Percentiles rank a stretch among this genome's conserved stretches.
phyloP scores from a whole-genome alignment of 2,329 filamentous ascomycete genomes.

The Epichloe bromicola region DNA sequence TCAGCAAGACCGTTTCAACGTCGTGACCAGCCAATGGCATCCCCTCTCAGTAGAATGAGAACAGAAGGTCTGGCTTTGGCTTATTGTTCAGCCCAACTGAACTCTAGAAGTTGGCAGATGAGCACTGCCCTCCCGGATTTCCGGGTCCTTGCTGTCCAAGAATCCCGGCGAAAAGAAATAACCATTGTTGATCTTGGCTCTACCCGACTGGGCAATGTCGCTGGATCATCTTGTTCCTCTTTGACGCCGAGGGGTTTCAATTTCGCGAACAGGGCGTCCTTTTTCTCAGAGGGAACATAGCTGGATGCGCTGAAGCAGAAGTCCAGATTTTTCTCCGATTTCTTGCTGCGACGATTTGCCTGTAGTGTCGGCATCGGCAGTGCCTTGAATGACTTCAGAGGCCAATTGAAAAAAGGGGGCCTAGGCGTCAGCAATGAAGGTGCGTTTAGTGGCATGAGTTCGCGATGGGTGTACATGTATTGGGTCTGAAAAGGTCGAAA shows the following conservation, averaged over 20 bases:
- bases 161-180: conserved; percentile 1
- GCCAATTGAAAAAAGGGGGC: too few relatives aligned
- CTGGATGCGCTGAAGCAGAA: conserved; percentile 21
- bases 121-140: conserved; percentile 1
- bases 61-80: too few relatives aligned
- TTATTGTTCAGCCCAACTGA: not conserved
- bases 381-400: conserved; percentile 22
- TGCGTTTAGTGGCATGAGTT: too few relatives aligned
- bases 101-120: conserved; percentile 1
- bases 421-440: too few relatives aligned
- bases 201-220: not conserved
- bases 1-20: too few relatives aligned
- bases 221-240: not conserved
- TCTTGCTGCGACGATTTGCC: conserved; percentile 17
- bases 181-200: conserved; percentile 1
- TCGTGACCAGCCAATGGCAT: too few relatives aligned
- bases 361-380: conserved; percentile 15
- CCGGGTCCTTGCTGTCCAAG: not conserved
- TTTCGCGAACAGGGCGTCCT: conserved; percentile 8
- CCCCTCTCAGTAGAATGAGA: too few relatives aligned
- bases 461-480: conserved; percentile 16
- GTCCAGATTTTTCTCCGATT: conserved; percentile 18
- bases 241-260: conserved; percentile 5
- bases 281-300: conserved; percentile 7
- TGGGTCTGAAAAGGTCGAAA: conserved; percentile 26